Conservation (phyloP, 768 basidiomycete species). For the Harrya chromipes region DNA sequence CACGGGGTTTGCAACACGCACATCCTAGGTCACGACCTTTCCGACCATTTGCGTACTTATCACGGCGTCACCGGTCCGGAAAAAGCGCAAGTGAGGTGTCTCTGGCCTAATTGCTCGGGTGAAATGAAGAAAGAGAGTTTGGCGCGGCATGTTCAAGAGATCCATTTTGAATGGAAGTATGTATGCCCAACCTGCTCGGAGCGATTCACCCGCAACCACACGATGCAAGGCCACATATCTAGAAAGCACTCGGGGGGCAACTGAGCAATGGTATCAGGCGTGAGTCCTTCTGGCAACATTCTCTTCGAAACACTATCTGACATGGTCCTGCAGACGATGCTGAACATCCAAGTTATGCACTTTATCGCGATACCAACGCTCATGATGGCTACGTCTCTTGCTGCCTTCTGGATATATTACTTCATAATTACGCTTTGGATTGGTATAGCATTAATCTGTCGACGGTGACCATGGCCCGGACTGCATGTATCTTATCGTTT, state of each 20-base stretch:
- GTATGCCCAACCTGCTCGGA: conserved; percentile 19
- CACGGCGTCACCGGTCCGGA: conserved; percentile 25
- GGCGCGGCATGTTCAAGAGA: conserved; percentile 26
- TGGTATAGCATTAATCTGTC: no score
- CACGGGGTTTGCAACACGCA: background rate
- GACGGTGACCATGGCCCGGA: no score
- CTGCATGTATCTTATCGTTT: no score
- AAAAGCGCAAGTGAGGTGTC: conserved; percentile 3
- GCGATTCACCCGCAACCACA: conserved; percentile 26
- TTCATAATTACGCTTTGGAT: no score
- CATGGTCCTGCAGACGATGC: no score
- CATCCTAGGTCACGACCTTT: conserved; percentile 9
- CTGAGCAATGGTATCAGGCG: no score
- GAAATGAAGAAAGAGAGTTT: conserved; percentile 31
- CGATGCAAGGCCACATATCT: conserved; percentile 14
- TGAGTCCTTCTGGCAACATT: no score
- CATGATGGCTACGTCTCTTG: no score
- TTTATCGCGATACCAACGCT: no score
- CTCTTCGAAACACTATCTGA: no score
- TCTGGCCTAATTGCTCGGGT: conserved; percentile 17
- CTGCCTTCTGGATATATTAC: no score
- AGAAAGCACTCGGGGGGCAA: conserved; percentile 1
- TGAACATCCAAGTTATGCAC: no score
- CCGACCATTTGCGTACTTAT: conserved; percentile 19
- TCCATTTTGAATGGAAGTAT: conserved; percentile 20